Conservation (phyloP, 2,329 filamentous ascomycete genomes). For the Aspergillus sp. region DNA sequence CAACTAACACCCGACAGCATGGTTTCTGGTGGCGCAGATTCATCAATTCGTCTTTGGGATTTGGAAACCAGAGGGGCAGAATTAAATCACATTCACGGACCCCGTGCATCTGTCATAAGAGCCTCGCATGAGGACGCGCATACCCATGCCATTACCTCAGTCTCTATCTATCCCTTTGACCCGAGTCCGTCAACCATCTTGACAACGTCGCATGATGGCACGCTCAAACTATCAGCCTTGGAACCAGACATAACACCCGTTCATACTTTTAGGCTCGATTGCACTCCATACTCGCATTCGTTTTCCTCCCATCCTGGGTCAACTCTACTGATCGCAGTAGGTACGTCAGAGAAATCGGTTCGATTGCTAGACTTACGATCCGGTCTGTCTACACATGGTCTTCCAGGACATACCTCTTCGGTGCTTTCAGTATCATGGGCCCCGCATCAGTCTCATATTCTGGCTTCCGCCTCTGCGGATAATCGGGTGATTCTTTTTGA, state of each 20-base stretch:
- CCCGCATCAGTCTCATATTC: conserved; percentile 69
- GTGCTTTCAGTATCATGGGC: conserved; percentile 75
- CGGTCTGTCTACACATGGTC: conserved; percentile 67
- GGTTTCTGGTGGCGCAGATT: conserved; percentile 80
- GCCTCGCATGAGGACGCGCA: conserved; percentile 35
- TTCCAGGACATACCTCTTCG: conserved; percentile 63
- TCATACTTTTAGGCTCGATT: conserved; percentile 43
- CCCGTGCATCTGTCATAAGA: conserved; percentile 45
- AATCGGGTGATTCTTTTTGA: conserved; percentile 85
- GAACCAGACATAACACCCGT: conserved; percentile 38
- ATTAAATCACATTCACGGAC: conserved; percentile 49
- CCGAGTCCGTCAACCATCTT: conserved; percentile 42
- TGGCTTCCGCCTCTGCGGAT: conserved; percentile 81
- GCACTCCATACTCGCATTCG: conserved; percentile 58
- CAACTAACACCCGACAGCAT: conserved; percentile 48
- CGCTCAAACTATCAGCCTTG: conserved; percentile 40
- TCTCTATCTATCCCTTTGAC: conserved; percentile 47
- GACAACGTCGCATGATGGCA: conserved; percentile 42
- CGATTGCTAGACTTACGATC: conserved; percentile 83
- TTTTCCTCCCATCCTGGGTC: conserved; percentile 63
- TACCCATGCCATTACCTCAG: conserved; percentile 42
- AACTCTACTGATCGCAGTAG: conserved; percentile 77
- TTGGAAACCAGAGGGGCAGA: conserved; percentile 57
- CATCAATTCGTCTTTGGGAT: conserved; percentile 82
- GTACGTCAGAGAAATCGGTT: conserved; percentile 78